Evolutionary conservation across 495 filamentous ascomycete genomes (phyloP).

Genomic region (Penicillium silybi): DNA sequence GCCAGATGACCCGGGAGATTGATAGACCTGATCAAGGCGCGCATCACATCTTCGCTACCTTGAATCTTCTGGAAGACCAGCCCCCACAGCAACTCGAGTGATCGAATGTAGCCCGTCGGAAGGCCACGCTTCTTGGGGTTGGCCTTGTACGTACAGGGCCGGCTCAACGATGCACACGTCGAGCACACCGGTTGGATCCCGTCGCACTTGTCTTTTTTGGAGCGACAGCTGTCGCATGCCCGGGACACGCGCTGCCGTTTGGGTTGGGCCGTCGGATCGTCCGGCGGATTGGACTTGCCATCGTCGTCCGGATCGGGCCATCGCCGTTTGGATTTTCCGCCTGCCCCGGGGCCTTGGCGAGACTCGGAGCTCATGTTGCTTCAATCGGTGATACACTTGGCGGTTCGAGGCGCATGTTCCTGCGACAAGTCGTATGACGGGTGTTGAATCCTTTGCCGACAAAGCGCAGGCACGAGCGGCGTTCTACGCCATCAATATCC

Average conservation of each 20-base stretch:
- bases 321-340: constrained; percentile 35
- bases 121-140: constrained; percentile 65
- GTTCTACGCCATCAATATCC: constrained; percentile 16
- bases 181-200: constrained; percentile 58
- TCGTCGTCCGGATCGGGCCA: constrained; percentile 32
- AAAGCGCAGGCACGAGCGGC: constrained; percentile 10
- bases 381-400: constrained; percentile 35
- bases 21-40: constrained; percentile 34
- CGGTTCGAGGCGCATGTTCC: constrained; percentile 31
- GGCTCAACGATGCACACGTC: constrained; percentile 56
- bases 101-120: constrained; percentile 42
- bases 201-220: constrained; percentile 64
- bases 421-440: constrained; percentile 18
- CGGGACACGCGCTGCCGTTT: constrained; percentile 54
- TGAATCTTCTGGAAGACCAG: constrained; percentile 41
- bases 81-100: constrained; percentile 39
- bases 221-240: constrained; percentile 65
- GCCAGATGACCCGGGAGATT: constrained; percentile 41
- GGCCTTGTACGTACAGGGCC: constrained; percentile 62
- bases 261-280: constrained; percentile 28
- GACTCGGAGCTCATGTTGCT: constrained; percentile 42
- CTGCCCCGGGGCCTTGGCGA: constrained; percentile 34
- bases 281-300: constrained; percentile 20
- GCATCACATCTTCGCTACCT: constrained; percentile 44
- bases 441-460: constrained; percentile 38